Percentiles rank a stretch among this genome's conserved stretches.
Evolutionary conservation across 2,329 filamentous ascomycete genomes (phyloP).

Genomic region (Epichloe amarillans): DNA sequence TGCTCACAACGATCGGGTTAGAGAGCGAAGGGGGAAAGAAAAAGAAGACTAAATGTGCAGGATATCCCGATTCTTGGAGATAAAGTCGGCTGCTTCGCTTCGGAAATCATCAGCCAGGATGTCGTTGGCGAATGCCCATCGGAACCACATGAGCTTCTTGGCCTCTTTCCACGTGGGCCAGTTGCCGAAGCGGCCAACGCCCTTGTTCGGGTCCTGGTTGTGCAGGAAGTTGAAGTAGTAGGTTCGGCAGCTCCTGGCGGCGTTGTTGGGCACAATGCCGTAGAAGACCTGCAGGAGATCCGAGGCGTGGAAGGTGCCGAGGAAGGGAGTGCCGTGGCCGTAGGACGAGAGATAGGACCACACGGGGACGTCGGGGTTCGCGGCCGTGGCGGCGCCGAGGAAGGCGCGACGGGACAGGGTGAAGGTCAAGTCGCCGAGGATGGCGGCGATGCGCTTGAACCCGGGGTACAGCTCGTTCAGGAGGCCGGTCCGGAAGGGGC

Average conservation of each 20-base stretch:
- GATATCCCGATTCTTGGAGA: conserved; percentile 12
- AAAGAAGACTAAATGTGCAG: conserved; percentile 12
- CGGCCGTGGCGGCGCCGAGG: conserved; percentile 31
- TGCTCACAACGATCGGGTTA: no score
- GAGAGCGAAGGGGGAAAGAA: no score
- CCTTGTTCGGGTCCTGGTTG: conserved; percentile 55
- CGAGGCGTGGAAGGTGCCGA: conserved; percentile 64
- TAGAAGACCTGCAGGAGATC: conserved; percentile 60
- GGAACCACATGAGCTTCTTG: conserved; percentile 37
- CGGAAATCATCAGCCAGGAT: conserved; percentile 26
- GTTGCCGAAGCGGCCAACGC: conserved; percentile 21
- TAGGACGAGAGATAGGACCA: conserved; percentile 71
- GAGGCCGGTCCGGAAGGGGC: conserved; percentile 55
- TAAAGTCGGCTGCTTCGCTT: conserved; percentile 15
- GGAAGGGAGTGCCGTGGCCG: conserved; percentile 53
- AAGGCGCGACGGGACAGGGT: conserved; percentile 56
- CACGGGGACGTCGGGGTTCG: conserved; percentile 44
- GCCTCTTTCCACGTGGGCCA: conserved; percentile 31
- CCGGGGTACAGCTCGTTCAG: conserved; percentile 64
- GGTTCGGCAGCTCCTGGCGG: conserved; percentile 43
- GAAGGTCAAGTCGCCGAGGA: conserved; percentile 64
- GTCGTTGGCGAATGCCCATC: conserved; percentile 17
- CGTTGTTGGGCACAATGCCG: conserved; percentile 49
- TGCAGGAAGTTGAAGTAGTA: conserved; percentile 66
- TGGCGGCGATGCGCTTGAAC: conserved; percentile 63